phyloP scores from a whole-genome alignment of 139 green algal genomes.

The Tetradesmus lagerheimii region DNA sequence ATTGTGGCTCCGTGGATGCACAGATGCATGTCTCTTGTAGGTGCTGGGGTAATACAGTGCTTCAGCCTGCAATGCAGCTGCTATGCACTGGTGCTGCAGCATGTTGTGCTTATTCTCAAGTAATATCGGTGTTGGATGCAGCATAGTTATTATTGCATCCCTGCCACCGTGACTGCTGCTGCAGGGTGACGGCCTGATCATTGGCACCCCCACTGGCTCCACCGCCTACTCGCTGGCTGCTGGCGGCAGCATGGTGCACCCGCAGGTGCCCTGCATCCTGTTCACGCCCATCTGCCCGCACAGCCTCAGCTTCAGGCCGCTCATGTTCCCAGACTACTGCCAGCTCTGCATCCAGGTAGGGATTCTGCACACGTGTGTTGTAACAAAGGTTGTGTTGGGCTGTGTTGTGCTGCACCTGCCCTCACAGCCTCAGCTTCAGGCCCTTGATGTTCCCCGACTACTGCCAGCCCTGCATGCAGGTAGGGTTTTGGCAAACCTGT shows the following conservation, averaged over 20 bases:
- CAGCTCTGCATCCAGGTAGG: conserved; percentile 84
- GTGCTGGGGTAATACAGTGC: too few species aligned
- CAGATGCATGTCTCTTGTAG: too few species aligned
- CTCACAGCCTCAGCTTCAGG: conserved; percentile 94
- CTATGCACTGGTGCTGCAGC: too few species aligned
- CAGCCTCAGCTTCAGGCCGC: conserved; percentile 95
- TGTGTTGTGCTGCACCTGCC: too few species aligned
- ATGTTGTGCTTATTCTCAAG: too few species aligned
- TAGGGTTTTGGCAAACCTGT: too few species aligned
- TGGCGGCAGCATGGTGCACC: conserved; percentile 86
- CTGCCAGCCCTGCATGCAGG: conserved; percentile 82
- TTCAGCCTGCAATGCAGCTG: too few species aligned
- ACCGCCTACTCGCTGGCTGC: conserved; percentile 95
- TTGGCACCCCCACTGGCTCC: conserved; percentile 91
- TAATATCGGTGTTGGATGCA: too few species aligned
- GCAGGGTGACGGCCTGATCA: conserved; percentile 91
- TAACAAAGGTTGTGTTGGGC: too few species aligned
- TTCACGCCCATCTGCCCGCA: conserved; percentile 98
- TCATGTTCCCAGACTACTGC: conserved; percentile 97
- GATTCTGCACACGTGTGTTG: too few species aligned
- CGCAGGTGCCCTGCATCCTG: conserved; percentile 87
- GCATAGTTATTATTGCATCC: too few species aligned
- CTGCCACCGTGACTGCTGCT: conserved; percentile 22
- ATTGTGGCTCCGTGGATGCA: too few species aligned
- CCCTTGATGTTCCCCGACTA: conserved; percentile 92